phyloP scores from a whole-genome alignment of 768 basidiomycete species.

The Leccinum ochraceum region DNA sequence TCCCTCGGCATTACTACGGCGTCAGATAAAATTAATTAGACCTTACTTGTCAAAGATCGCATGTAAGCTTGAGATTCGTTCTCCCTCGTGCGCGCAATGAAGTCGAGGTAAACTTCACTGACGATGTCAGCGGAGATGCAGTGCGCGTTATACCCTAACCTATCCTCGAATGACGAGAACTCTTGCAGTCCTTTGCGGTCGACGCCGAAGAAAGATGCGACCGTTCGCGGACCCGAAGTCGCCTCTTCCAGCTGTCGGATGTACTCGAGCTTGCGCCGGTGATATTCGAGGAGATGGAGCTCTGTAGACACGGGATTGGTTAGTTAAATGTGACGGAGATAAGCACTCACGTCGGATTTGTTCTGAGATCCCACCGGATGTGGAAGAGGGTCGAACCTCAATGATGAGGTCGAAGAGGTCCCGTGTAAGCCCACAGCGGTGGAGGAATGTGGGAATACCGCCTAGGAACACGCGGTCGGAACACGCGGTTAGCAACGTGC shows the following conservation, averaged over 20 bases:
- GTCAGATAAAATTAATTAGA: not conserved
- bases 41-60: not conserved
- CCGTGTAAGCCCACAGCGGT: too few species aligned
- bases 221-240: not conserved
- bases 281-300: not conserved
- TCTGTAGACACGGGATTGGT: not conserved
- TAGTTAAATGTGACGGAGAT: not conserved
- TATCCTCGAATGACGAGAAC: not conserved
- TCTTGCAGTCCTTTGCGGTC: not conserved
- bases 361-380: not conserved
- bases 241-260: not conserved
- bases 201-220: not conserved
- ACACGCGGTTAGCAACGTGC: too few species aligned
- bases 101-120: not conserved
- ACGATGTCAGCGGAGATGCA: not conserved
- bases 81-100: not conserved
- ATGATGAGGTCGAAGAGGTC: too few species aligned
- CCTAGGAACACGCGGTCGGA: too few species aligned
- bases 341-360: not conserved
- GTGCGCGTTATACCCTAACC: not conserved
- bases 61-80: not conserved
- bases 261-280: not conserved
- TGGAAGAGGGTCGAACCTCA: too few species aligned
- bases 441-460: too few species aligned
- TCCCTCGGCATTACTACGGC: not conserved